A percentile compares a stretch with the other conserved stretches of the same genome.
Conservation (phyloP, 176 grass and related monocot genomes). For the Dendrocalamus sinicus region DNA sequence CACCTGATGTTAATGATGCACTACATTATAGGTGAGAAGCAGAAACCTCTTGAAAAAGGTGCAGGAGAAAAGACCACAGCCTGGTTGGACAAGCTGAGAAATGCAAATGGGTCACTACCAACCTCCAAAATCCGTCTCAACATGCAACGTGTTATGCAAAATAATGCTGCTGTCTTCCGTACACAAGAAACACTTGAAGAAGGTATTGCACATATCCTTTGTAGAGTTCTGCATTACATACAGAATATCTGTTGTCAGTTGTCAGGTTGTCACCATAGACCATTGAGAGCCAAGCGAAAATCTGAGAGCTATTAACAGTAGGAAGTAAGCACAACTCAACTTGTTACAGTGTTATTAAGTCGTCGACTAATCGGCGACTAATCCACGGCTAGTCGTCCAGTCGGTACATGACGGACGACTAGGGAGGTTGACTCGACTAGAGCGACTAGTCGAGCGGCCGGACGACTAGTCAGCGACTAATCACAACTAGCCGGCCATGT, state of each 20-base stretch:
- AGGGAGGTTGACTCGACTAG: no score
- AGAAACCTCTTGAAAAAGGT: constrained; percentile 61
- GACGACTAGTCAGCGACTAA: no score
- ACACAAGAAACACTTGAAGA: constrained; percentile 75
- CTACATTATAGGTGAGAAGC: constrained; percentile 51
- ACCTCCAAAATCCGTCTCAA: constrained; percentile 74
- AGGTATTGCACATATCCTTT: constrained; percentile 43
- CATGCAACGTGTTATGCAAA: constrained; percentile 88
- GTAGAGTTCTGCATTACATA: constrained; percentile 2
- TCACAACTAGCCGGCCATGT: no score
- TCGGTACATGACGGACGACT: no score
- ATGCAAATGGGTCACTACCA: constrained; percentile 64
- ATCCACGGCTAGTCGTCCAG: no score
- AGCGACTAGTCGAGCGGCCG: no score
- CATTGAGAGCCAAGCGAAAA: constrained; percentile 1
- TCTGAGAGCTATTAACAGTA: neutral
- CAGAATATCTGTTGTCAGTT: neutral
- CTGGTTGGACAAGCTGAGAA: constrained; percentile 73
- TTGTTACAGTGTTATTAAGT: no score
- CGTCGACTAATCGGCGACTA: no score
- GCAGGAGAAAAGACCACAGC: constrained; percentile 68
- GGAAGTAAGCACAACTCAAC: neutral
- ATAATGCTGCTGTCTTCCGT: constrained; percentile 79
- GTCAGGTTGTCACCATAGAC: neutral
- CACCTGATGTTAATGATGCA: constrained; percentile 35